These are phyloP conservation scores for Eucalyptus melliodora DNA, from an alignment of 345 rosid genomes.

Conservation along the genomic window DNA sequence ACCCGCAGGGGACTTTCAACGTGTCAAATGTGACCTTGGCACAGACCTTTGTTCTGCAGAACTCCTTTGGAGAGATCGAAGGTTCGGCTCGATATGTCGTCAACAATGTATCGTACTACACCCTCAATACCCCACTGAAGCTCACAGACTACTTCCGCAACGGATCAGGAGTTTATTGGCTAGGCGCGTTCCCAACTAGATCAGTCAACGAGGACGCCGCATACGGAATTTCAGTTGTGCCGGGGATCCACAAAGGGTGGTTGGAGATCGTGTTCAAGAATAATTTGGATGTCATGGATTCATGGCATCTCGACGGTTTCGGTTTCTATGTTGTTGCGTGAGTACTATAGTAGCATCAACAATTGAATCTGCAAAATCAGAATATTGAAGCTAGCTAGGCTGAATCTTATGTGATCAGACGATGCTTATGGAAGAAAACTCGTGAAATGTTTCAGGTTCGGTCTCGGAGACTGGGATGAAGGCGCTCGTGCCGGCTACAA, in stretches of 20 bases:
- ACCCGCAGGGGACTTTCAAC: slow-evolving; percentile 52
- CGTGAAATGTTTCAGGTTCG: slow-evolving; percentile 12
- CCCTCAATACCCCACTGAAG: slow-evolving; percentile 30
- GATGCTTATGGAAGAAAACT: background rate
- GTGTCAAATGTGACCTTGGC: slow-evolving; percentile 30
- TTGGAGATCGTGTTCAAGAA: slow-evolving; percentile 31
- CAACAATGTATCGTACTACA: slow-evolving; percentile 28
- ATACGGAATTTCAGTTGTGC: slow-evolving; percentile 27
- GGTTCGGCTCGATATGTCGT: slow-evolving; percentile 3
- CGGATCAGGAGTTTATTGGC: slow-evolving; percentile 18
- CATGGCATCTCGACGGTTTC: slow-evolving; percentile 56
- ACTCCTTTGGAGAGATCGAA: slow-evolving; percentile 1
- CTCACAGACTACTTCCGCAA: slow-evolving; percentile 22
- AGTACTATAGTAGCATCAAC: background rate
- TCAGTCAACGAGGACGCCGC: slow-evolving; percentile 3
- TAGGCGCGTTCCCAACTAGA: slow-evolving; percentile 22
- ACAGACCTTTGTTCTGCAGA: slow-evolving; percentile 23
- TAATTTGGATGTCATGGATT: slow-evolving; percentile 14
- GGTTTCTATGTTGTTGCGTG: slow-evolving; percentile 40
- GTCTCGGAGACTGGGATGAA: slow-evolving; percentile 45
- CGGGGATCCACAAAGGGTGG: slow-evolving; percentile 41
- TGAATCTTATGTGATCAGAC: background rate
- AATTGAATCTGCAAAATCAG: background rate
- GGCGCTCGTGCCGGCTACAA: slow-evolving; percentile 30
- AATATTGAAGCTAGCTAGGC: background rate